Conservation (phyloP, 1,139 yeast species). For the Hyphopichia wangnamkhiaoensis region DNA sequence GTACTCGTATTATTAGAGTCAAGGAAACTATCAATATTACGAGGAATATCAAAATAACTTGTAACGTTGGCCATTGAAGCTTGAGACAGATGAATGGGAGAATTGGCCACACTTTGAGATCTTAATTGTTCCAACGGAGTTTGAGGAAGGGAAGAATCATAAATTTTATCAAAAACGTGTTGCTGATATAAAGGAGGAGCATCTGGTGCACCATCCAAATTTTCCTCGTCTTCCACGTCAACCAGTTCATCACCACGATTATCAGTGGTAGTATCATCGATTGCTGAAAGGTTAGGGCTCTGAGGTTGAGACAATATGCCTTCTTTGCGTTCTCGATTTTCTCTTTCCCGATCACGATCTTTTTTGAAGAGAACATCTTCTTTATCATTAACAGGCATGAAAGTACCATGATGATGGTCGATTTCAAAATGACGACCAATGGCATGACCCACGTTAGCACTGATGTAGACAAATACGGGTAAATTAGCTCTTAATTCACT, state of each 20-base stretch:
- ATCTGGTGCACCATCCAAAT: constrained; percentile 29
- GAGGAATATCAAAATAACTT: constrained; percentile 32
- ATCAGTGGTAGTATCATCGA: constrained; percentile 8
- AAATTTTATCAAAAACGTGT: constrained; percentile 37
- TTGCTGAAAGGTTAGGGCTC: constrained; percentile 1
- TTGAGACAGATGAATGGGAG: constrained; percentile 19
- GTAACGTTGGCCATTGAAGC: constrained; percentile 20
- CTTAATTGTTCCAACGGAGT: constrained; percentile 43
- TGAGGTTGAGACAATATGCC: constrained; percentile 1
- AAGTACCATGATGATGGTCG: constrained; percentile 51
- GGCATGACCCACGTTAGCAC: constrained; percentile 52
- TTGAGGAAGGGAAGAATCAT: constrained; percentile 36
- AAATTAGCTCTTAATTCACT: constrained; percentile 70
- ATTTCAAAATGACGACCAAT: constrained; percentile 53
- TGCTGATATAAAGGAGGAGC: constrained; percentile 48
- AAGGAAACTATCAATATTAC: constrained; percentile 6
- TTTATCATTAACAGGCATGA: constrained; percentile 35
- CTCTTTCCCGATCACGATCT: constrained; percentile 13
- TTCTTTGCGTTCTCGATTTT: too few relatives aligned
- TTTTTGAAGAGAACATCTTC: constrained; percentile 41
- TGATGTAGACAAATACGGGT: constrained; percentile 60
- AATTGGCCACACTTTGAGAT: constrained; percentile 16
- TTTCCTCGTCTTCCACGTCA: constrained; percentile 18
- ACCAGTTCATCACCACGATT: constrained; percentile 4
- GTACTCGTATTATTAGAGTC: not conserved